Evolutionary conservation across 805 yeast species (phyloP).

Genomic region (Pichia exigua): DNA sequence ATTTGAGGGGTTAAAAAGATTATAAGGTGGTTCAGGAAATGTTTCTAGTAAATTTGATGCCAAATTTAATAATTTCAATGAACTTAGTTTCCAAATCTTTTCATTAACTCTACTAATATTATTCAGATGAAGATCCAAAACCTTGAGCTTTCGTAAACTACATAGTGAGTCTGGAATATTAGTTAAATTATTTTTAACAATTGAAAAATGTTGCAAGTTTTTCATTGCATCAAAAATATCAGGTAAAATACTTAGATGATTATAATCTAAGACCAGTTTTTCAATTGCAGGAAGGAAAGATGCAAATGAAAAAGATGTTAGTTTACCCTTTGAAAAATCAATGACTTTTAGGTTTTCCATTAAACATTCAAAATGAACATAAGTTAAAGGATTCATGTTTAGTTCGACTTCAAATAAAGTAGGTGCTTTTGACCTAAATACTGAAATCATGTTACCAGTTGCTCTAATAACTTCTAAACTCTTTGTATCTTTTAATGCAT

Average conservation of each 20-base stretch:
- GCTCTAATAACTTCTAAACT: constrained; percentile 65
- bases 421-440: constrained; percentile 55
- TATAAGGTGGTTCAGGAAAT: constrained; percentile 47
- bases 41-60: constrained; percentile 63
- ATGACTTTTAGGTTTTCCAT: constrained; percentile 60
- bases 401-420: constrained; percentile 62
- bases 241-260: constrained; percentile 74
- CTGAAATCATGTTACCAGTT: constrained; percentile 68
- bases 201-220: constrained; percentile 58
- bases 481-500: constrained; percentile 48
- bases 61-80: constrained; percentile 53
- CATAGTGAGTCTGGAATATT: constrained; percentile 62
- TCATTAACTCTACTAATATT: constrained; percentile 64
- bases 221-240: constrained; percentile 52
- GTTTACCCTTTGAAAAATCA: constrained; percentile 74
- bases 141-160: constrained; percentile 46
- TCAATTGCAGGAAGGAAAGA: constrained; percentile 58
- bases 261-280: constrained; percentile 67
- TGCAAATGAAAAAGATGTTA: constrained; percentile 68
- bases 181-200: constrained; percentile 67
- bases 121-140: constrained; percentile 77
- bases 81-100: constrained; percentile 55
- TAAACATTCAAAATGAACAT: constrained; percentile 43
- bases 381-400: constrained; percentile 79
- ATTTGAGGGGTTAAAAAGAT: constrained; percentile 1